Conservation (phyloP, 345 rosid genomes). For the Angophora floribunda region DNA sequence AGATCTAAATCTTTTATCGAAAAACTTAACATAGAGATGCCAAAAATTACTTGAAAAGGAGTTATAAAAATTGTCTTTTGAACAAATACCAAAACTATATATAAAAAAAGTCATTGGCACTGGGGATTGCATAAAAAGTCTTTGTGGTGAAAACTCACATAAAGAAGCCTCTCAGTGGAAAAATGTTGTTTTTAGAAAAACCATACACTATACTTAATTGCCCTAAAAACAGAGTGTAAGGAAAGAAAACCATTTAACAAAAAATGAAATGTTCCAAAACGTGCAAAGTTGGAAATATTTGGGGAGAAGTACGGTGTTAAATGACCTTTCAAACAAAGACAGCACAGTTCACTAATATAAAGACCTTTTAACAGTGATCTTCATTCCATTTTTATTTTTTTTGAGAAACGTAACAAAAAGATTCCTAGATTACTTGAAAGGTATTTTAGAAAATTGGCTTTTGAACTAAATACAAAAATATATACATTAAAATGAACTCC, state of each 20-base stretch:
- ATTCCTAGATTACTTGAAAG: not conserved
- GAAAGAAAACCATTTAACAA: not conserved
- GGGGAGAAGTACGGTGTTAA: not conserved
- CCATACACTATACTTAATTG: not conserved
- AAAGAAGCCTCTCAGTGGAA: not conserved
- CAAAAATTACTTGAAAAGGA: no score
- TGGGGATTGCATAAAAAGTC: not conserved
- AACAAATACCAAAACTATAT: no score
- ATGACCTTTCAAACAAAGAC: not conserved
- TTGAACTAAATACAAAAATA: not conserved
- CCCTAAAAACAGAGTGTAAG: not conserved
- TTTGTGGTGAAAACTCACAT: not conserved
- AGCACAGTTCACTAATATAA: not conserved
- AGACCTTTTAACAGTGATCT: not conserved
- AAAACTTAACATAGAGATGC: no score
- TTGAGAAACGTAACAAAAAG: not conserved
- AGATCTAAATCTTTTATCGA: no score
- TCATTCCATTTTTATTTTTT: not conserved
- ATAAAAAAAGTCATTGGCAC: no score
- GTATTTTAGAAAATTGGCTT: not conserved
- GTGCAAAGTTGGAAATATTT: not conserved
- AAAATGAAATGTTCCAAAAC: not conserved
- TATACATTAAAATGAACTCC: not conserved
- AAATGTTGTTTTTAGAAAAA: not conserved
- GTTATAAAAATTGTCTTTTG: no score